These are phyloP conservation scores for Lentinula edodes DNA, from an alignment of 768 basidiomycete genomes.

Conservation along the genomic window DNA sequence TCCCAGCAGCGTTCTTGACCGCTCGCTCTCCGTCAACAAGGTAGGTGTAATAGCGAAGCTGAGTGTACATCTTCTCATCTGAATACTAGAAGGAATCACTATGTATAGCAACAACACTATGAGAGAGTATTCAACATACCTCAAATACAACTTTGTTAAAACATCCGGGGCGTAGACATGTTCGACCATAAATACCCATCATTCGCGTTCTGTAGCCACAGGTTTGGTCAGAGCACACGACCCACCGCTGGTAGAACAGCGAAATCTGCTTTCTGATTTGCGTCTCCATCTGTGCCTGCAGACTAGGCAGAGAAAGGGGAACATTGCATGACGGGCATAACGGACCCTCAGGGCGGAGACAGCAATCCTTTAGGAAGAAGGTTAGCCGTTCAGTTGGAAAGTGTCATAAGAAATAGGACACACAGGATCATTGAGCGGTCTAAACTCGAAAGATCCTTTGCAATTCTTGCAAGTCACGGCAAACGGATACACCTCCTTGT, in stretches of 20 bases:
- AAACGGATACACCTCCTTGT: constrained; percentile 70
- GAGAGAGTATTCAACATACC: constrained; percentile 35
- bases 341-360: constrained; percentile 61
- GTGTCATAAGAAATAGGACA: constrained; percentile 28
- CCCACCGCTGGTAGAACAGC: constrained; percentile 88
- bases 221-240: constrained; percentile 77
- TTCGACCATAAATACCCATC: constrained; percentile 88
- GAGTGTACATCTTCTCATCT: constrained; percentile 82
- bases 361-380: constrained; percentile 44
- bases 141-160: constrained; percentile 68
- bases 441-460: constrained; percentile 50
- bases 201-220: constrained; percentile 84
- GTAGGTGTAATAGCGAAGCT: constrained; percentile 76
- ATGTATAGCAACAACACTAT: background rate
- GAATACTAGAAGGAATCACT: constrained; percentile 53
- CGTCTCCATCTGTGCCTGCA: constrained; percentile 80
- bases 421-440: constrained; percentile 52
- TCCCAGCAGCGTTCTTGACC: constrained; percentile 43
- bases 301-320: constrained; percentile 47
- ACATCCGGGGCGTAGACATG: constrained; percentile 71
- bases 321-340: constrained; percentile 63
- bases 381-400: background rate
- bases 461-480: constrained; percentile 75
- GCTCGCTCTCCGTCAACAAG: constrained; percentile 75
- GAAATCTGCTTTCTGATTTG: constrained; percentile 76